Percentiles rank a stretch among this genome's conserved stretches.
Conservation (phyloP, 176 grass and related monocot species). For the Aegilops sharonensis region DNA sequence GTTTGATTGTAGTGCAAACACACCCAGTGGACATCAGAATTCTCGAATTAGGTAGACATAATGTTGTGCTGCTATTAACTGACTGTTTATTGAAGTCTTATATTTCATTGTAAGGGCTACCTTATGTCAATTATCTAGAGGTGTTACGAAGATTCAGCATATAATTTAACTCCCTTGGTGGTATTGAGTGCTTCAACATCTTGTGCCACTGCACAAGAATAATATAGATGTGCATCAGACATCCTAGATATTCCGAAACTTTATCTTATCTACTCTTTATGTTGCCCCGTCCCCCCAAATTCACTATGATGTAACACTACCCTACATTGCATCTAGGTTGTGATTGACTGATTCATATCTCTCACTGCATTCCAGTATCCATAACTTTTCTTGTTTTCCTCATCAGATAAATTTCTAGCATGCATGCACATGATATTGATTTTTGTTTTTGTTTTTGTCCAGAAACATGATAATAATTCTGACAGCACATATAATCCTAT, state of each 20-base stretch:
- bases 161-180: background rate
- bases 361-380: slow-evolving; percentile 1
- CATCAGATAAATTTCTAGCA: background rate
- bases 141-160: background rate
- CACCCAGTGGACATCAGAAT: background rate
- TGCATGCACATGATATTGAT: background rate
- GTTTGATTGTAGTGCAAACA: background rate
- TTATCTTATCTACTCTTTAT: slow-evolving; percentile 4
- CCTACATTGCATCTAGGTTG: background rate
- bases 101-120: background rate
- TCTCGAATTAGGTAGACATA: background rate
- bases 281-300: background rate
- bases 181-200: background rate
- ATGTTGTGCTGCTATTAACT: slow-evolving; percentile 5
- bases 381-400: background rate
- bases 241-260: background rate
- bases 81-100: background rate
- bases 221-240: slow-evolving; percentile 16
- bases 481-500: background rate
- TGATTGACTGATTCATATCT: background rate
- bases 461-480: background rate
- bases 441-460: background rate
- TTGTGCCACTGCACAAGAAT: slow-evolving; percentile 2
- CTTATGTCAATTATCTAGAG: background rate
- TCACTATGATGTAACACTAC: background rate